A percentile compares a stretch with the other conserved stretches of the same genome.
phyloP scores from a whole-genome alignment of 2,329 filamentous ascomycete genomes.

The Scytalidium lignicola region DNA sequence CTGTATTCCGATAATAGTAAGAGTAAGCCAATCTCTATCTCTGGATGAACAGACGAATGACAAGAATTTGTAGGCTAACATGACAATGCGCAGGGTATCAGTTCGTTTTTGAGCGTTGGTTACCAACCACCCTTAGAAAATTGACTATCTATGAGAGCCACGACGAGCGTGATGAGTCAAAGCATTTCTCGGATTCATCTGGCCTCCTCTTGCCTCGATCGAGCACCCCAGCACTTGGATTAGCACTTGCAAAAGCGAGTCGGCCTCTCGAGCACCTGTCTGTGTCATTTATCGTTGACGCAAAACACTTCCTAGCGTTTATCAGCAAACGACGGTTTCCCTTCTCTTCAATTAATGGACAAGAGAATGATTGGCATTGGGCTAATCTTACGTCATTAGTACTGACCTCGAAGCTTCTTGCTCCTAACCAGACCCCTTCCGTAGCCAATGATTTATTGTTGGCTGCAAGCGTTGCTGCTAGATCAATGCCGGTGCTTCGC shows the following conservation, averaged over 20 bases:
- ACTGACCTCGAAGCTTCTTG: conserved; percentile 1
- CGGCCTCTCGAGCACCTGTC: conserved; percentile 4
- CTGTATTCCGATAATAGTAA: background rate
- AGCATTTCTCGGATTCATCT: background rate
- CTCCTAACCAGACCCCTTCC: background rate
- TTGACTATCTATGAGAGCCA: background rate
- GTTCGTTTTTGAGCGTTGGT: background rate
- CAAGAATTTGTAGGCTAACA: background rate
- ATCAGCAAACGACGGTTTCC: conserved; percentile 1
- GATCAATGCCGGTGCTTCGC: conserved; percentile 18
- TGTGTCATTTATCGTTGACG: conserved; percentile 5
- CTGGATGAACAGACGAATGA: background rate
- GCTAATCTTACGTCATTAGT: conserved; percentile 3
- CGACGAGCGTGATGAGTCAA: background rate
- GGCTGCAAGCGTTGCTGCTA: conserved; percentile 15
- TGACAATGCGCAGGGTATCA: background rate
- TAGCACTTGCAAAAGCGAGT: background rate
- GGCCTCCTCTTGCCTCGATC: background rate
- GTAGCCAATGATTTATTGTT: conserved; percentile 6
- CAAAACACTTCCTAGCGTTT: conserved; percentile 1
- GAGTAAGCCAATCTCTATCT: background rate
- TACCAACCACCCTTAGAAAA: background rate
- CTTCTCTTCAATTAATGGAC: background rate
- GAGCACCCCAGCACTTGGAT: background rate
- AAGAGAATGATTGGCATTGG: background rate